These are phyloP conservation scores for Botrytis hyacinthi DNA, from an alignment of 2,329 filamentous ascomycete species.

Conservation along the genomic window DNA sequence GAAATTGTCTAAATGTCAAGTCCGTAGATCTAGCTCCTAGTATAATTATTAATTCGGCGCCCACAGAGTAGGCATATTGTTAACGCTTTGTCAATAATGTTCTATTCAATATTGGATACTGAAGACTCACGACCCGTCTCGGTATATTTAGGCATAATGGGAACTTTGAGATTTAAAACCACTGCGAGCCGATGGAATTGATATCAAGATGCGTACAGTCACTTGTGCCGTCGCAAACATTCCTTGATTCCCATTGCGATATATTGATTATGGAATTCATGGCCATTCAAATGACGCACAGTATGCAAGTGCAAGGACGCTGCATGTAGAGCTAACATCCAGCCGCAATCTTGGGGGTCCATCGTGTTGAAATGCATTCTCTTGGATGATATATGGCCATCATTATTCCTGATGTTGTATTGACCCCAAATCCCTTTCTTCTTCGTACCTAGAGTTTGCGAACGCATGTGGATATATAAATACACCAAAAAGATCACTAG, in stretches of 20 bases:
- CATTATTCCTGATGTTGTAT: background rate
- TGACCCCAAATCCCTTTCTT: background rate
- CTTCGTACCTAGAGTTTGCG: background rate
- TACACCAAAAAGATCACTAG: background rate
- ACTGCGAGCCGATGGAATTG: background rate
- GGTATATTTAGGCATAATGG: background rate
- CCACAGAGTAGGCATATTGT: background rate
- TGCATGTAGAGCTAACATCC: background rate
- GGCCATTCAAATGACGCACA: background rate
- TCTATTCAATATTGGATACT: background rate
- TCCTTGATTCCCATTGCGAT: background rate
- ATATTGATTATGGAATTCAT: background rate
- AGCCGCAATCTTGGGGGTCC: background rate
- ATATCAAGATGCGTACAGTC: background rate
- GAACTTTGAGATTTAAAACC: background rate
- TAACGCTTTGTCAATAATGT: background rate
- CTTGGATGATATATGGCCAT: background rate
- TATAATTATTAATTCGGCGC: background rate
- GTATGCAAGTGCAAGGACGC: background rate
- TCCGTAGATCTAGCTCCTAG: background rate
- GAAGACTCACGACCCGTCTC: background rate
- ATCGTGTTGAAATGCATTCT: background rate
- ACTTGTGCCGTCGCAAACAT: background rate
- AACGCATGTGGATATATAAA: background rate
- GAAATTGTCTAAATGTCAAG: background rate